Percentiles rank a stretch among this genome's conserved stretches.
These are phyloP conservation scores for Parathielavia appendiculata DNA, from an alignment of 495 filamentous ascomycete genomes.

Conservation along the genomic window DNA sequence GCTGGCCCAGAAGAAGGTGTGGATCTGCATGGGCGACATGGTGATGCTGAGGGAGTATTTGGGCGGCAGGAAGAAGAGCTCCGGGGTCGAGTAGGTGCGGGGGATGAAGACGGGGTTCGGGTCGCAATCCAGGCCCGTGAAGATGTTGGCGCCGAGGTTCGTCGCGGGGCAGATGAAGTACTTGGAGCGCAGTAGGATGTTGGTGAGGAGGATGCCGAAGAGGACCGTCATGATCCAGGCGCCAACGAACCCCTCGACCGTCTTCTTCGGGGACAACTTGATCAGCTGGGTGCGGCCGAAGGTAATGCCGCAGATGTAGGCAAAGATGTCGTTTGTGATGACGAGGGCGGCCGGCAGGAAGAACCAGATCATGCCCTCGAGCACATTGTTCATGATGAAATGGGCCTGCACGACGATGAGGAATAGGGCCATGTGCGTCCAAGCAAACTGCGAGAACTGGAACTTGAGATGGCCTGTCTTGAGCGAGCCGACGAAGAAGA, in stretches of 20 bases:
- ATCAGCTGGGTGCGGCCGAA: constrained; percentile 96
- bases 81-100: constrained; percentile 73
- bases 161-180: constrained; percentile 99
- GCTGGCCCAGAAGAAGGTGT: constrained; percentile 82
- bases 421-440: constrained; percentile 99
- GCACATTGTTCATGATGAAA: constrained; percentile 99
- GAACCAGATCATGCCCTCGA: constrained; percentile 99
- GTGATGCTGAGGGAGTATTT: constrained; percentile 52
- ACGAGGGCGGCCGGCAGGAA: constrained; percentile 93
- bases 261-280: constrained; percentile 98
- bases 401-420: constrained; percentile 97
- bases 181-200: constrained; percentile 82
- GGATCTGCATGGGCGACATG: constrained; percentile 88
- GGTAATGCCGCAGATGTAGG: constrained; percentile 94
- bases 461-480: constrained; percentile 94
- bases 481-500: constrained; percentile 96
- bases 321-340: constrained; percentile 98
- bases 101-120: constrained; percentile 91
- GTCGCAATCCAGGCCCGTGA: constrained; percentile 82
- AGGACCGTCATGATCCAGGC: constrained; percentile 93
- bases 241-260: constrained; percentile 94
- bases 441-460: constrained; percentile 98
- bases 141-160: constrained; percentile 87
- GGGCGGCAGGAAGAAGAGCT: constrained; percentile 53
- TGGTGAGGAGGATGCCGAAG: constrained; percentile 78